Conservation (phyloP, 2,329 filamentous ascomycete species). For the Ceratocystis diversiconidia region DNA sequence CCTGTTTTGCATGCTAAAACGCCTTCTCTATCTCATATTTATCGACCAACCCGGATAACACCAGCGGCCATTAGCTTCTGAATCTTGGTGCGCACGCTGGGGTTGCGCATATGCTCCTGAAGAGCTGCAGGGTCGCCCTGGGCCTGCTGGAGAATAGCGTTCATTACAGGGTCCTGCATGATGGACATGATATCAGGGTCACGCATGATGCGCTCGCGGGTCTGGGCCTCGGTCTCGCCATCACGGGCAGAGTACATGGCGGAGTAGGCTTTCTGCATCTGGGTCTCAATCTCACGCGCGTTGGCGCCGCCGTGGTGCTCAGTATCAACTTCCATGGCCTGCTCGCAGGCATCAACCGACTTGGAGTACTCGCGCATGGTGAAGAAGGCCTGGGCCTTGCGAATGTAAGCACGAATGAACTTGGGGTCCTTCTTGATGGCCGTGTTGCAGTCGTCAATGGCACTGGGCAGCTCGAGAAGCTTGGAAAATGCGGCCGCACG, state of each 20-base stretch:
- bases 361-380: constrained; percentile 98
- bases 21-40: constrained; percentile 14
- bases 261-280: constrained; percentile 81
- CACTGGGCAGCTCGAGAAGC: constrained; percentile 86
- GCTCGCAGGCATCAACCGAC: constrained; percentile 75
- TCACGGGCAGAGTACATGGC: constrained; percentile 84
- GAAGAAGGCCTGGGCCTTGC: constrained; percentile 89
- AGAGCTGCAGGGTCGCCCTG: constrained; percentile 85
- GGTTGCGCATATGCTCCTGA: constrained; percentile 95
- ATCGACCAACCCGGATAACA: constrained; percentile 63
- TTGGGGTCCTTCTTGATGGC: constrained; percentile 82
- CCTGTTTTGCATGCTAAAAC: neutral
- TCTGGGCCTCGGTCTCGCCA: constrained; percentile 93
- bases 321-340: constrained; percentile 63
- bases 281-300: constrained; percentile 78
- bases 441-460: constrained; percentile 79
- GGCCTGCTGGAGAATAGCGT: constrained; percentile 90
- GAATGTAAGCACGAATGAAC: constrained; percentile 91
- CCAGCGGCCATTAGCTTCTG: constrained; percentile 90
- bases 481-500: constrained; percentile 94
- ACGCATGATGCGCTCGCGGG: constrained; percentile 73
- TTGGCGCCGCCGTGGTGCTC: constrained; percentile 58
- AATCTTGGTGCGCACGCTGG: constrained; percentile 70
- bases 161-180: constrained; percentile 94
- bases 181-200: constrained; percentile 92